phyloP scores from a whole-genome alignment of 495 filamentous ascomycete species.

The Neurospora sp. region DNA sequence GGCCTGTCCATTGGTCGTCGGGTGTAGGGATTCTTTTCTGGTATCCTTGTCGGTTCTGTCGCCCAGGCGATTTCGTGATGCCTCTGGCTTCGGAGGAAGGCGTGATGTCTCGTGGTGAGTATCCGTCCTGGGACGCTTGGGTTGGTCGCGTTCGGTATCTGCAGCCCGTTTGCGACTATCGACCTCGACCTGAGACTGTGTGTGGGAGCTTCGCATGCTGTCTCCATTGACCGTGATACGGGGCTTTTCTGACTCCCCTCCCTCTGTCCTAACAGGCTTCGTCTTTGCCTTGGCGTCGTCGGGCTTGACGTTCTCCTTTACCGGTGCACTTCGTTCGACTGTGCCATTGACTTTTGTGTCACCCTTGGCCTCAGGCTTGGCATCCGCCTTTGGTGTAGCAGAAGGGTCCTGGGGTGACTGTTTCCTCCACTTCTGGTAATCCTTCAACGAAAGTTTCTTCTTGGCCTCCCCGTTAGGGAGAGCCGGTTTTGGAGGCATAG shows the following conservation, averaged over 20 bases:
- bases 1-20: constrained; percentile 26
- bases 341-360: constrained; percentile 2
- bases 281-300: constrained; percentile 11
- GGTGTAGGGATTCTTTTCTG: constrained; percentile 14
- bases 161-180: constrained; percentile 28
- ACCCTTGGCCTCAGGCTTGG: constrained; percentile 10
- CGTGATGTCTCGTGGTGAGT: constrained; percentile 14
- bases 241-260: constrained; percentile 13
- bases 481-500: constrained; percentile 11
- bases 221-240: constrained; percentile 19
- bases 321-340: background rate
- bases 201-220: constrained; percentile 11
- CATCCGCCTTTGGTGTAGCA: constrained; percentile 6
- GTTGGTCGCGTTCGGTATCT: constrained; percentile 25
- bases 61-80: constrained; percentile 12
- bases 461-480: constrained; percentile 28
- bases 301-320: constrained; percentile 7
- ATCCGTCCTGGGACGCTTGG: constrained; percentile 31
- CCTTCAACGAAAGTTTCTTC: constrained; percentile 38
- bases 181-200: constrained; percentile 15
- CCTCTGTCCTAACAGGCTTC: constrained; percentile 18
- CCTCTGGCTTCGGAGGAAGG: constrained; percentile 16
- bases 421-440: constrained; percentile 35
- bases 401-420: constrained; percentile 4
- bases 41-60: constrained; percentile 18